These are phyloP conservation scores for Brassica cretica DNA, from an alignment of 345 rosid species.

Conservation along the genomic window DNA sequence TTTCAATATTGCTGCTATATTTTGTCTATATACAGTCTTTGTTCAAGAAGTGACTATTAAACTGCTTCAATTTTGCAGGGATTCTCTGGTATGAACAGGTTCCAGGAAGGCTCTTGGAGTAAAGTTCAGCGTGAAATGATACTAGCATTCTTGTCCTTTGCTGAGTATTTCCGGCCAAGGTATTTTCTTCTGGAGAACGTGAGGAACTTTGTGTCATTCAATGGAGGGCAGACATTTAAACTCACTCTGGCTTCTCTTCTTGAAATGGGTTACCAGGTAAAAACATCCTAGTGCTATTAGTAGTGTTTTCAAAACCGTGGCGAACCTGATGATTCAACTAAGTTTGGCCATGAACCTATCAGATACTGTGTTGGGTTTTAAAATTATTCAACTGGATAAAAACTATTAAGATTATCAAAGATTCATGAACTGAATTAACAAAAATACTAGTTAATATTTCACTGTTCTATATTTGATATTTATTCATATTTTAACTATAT, in stretches of 20 bases:
- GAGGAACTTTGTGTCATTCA: constrained; percentile 75
- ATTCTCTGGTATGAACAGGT: constrained; percentile 89
- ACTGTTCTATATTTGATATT: too few relatives aligned
- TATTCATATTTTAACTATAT: too few relatives aligned
- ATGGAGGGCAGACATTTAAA: constrained; percentile 80
- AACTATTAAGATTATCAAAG: too few relatives aligned
- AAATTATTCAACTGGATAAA: too few relatives aligned
- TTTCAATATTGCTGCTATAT: not conserved
- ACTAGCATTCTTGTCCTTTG: constrained; percentile 60
- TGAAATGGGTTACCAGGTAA: constrained; percentile 62
- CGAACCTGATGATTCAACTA: too few relatives aligned
- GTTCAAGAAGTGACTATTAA: not conserved
- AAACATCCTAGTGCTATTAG: not conserved
- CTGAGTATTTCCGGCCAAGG: constrained; percentile 85
- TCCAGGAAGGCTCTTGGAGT: constrained; percentile 73
- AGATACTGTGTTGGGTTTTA: too few relatives aligned
- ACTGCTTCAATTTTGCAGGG: constrained; percentile 54
- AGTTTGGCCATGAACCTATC: too few relatives aligned
- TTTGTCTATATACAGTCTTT: not conserved
- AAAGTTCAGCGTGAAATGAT: constrained; percentile 70
- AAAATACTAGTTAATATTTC: too few relatives aligned
- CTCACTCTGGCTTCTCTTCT: constrained; percentile 70
- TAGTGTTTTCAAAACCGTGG: too few relatives aligned
- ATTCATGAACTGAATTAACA: too few relatives aligned
- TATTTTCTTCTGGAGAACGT: constrained; percentile 88